Evolutionary conservation across 225 moss, liverwort and hornwort species (phyloP).

Genomic region (Climacium dendroides): DNA sequence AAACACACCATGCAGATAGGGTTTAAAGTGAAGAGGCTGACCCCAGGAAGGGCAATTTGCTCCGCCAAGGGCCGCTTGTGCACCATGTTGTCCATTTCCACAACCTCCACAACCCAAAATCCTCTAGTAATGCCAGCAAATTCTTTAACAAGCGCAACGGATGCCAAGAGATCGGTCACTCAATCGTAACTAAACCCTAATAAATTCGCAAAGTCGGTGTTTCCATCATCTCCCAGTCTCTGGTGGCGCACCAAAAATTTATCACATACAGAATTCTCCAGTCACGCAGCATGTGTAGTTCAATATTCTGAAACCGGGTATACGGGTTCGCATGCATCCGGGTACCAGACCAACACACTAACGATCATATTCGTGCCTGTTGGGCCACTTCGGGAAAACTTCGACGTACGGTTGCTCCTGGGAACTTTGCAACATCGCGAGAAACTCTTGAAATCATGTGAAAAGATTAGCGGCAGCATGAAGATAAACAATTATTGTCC

Average conservation of each 20-base stretch:
- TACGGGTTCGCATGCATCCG: not conserved
- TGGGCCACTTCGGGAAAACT: not conserved
- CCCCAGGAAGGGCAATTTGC: constrained; percentile 40
- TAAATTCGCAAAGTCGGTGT: not conserved
- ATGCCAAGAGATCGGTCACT: not conserved
- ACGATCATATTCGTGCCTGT: not conserved
- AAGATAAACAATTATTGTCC: not conserved
- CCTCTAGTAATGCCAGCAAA: not conserved
- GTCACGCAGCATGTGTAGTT: not conserved
- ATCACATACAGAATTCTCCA: not conserved
- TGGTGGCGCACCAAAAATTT: not conserved
- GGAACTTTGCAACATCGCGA: not conserved
- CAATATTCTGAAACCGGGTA: not conserved
- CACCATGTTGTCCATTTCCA: constrained; percentile 12
- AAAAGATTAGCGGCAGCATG: not conserved
- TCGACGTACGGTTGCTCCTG: not conserved
- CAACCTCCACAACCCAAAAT: not conserved
- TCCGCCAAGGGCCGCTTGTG: constrained; percentile 26
- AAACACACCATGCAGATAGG: not conserved
- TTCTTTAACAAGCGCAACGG: not conserved
- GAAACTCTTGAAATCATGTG: not conserved
- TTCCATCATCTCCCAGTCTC: not conserved
- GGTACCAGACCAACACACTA: not conserved
- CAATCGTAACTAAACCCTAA: not conserved
- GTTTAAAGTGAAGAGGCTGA: not conserved